Conservation (phyloP, 345 rosid species). For the Xanthoceras sorbifolium region DNA sequence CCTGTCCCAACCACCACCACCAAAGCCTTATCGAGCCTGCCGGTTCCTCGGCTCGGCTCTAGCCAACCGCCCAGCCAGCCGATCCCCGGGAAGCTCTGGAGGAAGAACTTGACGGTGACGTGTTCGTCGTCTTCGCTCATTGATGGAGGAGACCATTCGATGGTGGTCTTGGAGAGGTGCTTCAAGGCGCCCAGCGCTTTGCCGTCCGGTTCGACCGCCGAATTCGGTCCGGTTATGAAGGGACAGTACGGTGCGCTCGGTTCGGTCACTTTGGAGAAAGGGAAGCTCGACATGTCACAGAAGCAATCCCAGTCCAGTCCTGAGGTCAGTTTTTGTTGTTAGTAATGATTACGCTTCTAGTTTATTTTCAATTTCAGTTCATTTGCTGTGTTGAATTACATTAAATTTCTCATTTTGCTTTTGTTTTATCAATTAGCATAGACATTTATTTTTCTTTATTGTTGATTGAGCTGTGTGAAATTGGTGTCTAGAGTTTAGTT, state of each 20-base stretch:
- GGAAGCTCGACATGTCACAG: constrained; percentile 75
- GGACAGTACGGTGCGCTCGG: constrained; percentile 64
- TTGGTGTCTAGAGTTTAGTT: not conserved
- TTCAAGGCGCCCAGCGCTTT: constrained; percentile 32
- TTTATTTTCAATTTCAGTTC: not conserved
- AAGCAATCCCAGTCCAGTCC: constrained; percentile 62
- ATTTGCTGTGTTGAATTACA: not conserved
- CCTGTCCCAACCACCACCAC: constrained; percentile 27
- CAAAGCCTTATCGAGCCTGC: constrained; percentile 34
- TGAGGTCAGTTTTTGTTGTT: constrained; percentile 51
- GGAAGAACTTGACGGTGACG: constrained; percentile 30
- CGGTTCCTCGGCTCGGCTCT: constrained; percentile 37
- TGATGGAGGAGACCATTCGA: constrained; percentile 43
- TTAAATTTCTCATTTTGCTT: not conserved
- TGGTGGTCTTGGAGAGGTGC: constrained; percentile 64
- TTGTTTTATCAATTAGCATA: not conserved
- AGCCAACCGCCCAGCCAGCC: constrained; percentile 25
- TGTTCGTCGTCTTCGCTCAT: constrained; percentile 38
- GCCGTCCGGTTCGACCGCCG: constrained; percentile 35
- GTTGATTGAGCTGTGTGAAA: not conserved
- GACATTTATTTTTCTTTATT: not conserved
- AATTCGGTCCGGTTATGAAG: constrained; percentile 75
- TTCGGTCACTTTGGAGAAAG: constrained; percentile 87
- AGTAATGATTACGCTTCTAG: not conserved
- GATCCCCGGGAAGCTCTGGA: constrained; percentile 34